Conservation (phyloP, 345 rosid species). For the Gossypium raimondii region DNA sequence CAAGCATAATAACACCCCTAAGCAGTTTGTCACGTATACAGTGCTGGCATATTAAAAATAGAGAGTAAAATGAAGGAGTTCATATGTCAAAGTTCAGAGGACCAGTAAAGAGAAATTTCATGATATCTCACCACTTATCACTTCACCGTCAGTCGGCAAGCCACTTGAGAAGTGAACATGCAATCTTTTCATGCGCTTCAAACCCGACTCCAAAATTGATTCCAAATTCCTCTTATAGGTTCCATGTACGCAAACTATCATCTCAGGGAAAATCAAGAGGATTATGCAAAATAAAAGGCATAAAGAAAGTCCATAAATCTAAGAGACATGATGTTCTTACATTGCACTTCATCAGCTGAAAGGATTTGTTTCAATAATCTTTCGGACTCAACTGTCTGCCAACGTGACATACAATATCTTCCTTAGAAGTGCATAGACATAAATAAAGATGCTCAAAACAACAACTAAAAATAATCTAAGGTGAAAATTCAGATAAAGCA, state of each 20-base stretch:
- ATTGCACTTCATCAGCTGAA: too few relatives aligned
- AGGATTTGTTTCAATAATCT: too few relatives aligned
- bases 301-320: too few relatives aligned
- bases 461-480: background rate
- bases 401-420: slow-evolving; percentile 11
- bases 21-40: background rate
- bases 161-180: slow-evolving; percentile 89
- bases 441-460: background rate
- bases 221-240: slow-evolving; percentile 70
- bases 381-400: slow-evolving; percentile 59
- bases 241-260: slow-evolving; percentile 14
- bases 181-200: slow-evolving; percentile 78
- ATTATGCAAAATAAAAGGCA: too few relatives aligned
- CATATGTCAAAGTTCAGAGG: background rate
- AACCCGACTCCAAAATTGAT: slow-evolving; percentile 66
- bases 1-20: background rate
- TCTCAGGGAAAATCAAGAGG: too few relatives aligned
- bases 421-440: background rate
- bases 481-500: background rate
- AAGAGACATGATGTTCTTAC: too few relatives aligned
- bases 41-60: background rate
- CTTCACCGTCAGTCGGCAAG: slow-evolving; percentile 75
- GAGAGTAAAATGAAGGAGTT: background rate
- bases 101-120: background rate
- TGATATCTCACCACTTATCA: slow-evolving; percentile 62